Evolutionary conservation across 345 rosid species (phyloP), one percentile per base, ranked within the genome.

Genomic region (Corchorus olitorius): DNA sequence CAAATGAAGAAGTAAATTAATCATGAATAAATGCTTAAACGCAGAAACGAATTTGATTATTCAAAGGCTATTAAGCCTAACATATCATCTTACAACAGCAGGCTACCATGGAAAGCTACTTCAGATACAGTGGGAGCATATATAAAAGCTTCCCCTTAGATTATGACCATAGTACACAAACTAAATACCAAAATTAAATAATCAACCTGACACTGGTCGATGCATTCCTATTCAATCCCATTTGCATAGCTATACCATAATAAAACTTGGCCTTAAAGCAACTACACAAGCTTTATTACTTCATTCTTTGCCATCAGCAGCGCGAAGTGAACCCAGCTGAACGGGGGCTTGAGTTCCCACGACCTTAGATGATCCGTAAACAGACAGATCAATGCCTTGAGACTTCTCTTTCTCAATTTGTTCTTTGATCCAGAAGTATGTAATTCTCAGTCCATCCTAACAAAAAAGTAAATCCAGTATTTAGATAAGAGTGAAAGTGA

Each of bases 341-440:
- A 96, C 97, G 0, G 98, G 98, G 7, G 99, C 98, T 87, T 96
- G 99, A 80, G 99, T 96, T 70, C 99, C 99, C 76, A 96, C 98
- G 65, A 94, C 99, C 84, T 93, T 96, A 0, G 99, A 94, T 50
- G 97, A 88, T 15, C 98, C 99, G 10, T 96, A 96, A 65, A 91
- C 59, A 0, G 97, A 84, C 53, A 92, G 73, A 61, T 96, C 98
- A 2, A 90, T 53, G 61, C 99, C 99, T 75, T 88, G 81, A 33
- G 78, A 69, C 84, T 94, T 92, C 92, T 96, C 98, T 81, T 94
- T 94, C 84, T 96, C 99, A 14, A 96, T 86, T 87, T 94, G 98
- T 66, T 92, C 92, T 80, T 94, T 92, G 76, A 96, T 91, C 98
- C 98, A 96, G 87, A 92, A 89, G 87, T 92, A 96, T 13, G 99